phyloP scores from a whole-genome alignment of 1,139 yeast species.

The Hansenula lynferdii region DNA sequence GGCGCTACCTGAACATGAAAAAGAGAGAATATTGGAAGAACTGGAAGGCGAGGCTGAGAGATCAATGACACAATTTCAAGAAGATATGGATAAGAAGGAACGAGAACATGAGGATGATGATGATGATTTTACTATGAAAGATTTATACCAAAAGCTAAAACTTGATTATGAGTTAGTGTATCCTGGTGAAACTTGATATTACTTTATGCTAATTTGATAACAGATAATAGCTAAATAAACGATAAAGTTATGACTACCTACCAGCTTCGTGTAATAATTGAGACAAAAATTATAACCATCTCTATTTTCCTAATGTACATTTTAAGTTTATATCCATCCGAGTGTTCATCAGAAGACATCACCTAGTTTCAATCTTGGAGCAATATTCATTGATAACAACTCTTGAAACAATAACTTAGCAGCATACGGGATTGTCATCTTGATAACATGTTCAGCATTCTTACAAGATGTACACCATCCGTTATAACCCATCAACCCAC shows the following conservation, averaged over 20 bases:
- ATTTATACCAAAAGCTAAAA: slow-evolving; percentile 34
- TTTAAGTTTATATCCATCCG: not conserved
- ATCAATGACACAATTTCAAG: slow-evolving; percentile 10
- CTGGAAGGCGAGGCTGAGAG: slow-evolving; percentile 20
- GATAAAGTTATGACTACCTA: no score
- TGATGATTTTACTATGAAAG: slow-evolving; percentile 37
- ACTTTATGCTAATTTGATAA: no score
- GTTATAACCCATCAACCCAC: slow-evolving; percentile 98
- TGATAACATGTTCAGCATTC: slow-evolving; percentile 78
- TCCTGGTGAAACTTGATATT: slow-evolving; percentile 22
- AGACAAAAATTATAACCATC: no score
- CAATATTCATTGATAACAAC: slow-evolving; percentile 93
- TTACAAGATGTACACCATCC: slow-evolving; percentile 98
- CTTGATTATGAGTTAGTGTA: slow-evolving; percentile 36
- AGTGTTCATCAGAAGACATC: slow-evolving; percentile 56
- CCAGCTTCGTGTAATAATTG: no score
- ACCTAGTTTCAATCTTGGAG: slow-evolving; percentile 86
- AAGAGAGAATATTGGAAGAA: slow-evolving; percentile 20
- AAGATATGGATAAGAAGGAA: slow-evolving; percentile 20
- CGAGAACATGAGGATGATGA: slow-evolving; percentile 24
- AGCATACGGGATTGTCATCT: slow-evolving; percentile 97
- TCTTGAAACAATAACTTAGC: slow-evolving; percentile 96
- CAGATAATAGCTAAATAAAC: no score
- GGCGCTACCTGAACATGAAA: slow-evolving; percentile 27
- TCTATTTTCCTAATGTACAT: not conserved